Conservation (phyloP, 768 basidiomycete genomes). For the Cubamyces lactineus region DNA sequence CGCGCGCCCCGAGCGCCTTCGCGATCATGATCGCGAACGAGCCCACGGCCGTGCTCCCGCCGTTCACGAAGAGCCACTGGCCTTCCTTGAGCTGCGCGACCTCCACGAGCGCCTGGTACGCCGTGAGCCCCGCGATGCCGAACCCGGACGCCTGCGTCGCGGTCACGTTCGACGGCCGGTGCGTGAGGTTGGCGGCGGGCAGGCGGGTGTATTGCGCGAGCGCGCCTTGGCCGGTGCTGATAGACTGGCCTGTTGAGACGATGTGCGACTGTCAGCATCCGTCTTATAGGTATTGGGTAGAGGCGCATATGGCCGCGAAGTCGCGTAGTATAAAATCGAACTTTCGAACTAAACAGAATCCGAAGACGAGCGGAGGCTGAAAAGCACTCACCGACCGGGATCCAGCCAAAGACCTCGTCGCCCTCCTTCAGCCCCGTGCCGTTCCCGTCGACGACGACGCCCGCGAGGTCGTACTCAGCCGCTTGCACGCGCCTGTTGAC, state of each 20-base stretch:
- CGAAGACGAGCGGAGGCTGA: too few relatives aligned
- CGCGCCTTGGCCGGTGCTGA: slow-evolving; percentile 52
- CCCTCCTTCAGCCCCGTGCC: slow-evolving; percentile 56
- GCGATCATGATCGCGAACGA: slow-evolving; percentile 74
- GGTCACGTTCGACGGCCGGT: slow-evolving; percentile 53
- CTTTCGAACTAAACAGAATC: neutral
- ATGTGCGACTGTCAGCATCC: too few relatives aligned
- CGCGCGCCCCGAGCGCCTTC: slow-evolving; percentile 61
- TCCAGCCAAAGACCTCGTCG: slow-evolving; percentile 66
- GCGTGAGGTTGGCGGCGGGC: slow-evolving; percentile 43
- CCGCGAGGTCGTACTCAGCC: slow-evolving; percentile 66
- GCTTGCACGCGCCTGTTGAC: slow-evolving; percentile 51
- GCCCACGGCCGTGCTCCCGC: slow-evolving; percentile 71
- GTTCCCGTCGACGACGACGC: slow-evolving; percentile 59
- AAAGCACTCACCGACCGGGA: slow-evolving; percentile 41
- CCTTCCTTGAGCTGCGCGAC: slow-evolving; percentile 55
- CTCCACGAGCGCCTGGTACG: slow-evolving; percentile 56
- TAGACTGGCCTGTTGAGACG: slow-evolving; percentile 32
- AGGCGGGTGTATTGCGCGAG: slow-evolving; percentile 60
- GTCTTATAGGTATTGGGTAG: neutral
- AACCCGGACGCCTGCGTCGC: slow-evolving; percentile 65
- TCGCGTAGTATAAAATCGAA: neutral
- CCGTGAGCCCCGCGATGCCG: slow-evolving; percentile 59
- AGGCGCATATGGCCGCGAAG: neutral
- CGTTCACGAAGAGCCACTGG: slow-evolving; percentile 68